These are phyloP conservation scores for Tricholoma sp. DNA, from an alignment of 768 basidiomycete genomes.

Conservation along the genomic window DNA sequence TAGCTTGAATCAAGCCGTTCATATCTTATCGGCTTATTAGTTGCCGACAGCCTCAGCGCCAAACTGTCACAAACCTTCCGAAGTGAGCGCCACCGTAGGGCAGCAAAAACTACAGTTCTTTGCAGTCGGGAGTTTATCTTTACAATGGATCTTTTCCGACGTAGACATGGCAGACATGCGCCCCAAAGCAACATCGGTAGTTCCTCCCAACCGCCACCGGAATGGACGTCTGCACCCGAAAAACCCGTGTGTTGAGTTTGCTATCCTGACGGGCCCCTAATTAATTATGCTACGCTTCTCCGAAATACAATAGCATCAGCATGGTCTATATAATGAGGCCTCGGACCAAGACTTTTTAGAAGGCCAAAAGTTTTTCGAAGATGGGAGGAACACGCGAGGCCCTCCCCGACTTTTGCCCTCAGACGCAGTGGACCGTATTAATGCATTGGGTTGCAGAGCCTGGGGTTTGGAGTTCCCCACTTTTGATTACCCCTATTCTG, in stretches of 20 bases:
- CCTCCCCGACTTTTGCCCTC: constrained; percentile 47
- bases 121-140: not conserved
- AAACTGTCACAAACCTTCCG: not conserved
- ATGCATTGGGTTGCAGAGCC: constrained; percentile 37
- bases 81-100: no score
- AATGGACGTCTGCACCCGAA: constrained; percentile 59
- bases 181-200: not conserved
- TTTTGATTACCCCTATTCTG: constrained; percentile 1
- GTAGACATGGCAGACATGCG: not conserved
- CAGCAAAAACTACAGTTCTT: not conserved
- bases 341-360: constrained; percentile 47
- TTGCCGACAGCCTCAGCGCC: not conserved
- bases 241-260: constrained; percentile 29
- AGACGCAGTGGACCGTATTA: constrained; percentile 46
- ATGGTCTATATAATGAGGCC: constrained; percentile 54
- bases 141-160: constrained; percentile 10
- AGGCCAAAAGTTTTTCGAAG: constrained; percentile 46
- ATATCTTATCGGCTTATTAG: constrained; percentile 8
- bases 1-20: no score
- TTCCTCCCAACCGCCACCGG: constrained; percentile 32
- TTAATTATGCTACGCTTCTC: no score
- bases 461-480: constrained; percentile 48
- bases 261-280: no score
- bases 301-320: constrained; percentile 25
- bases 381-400: constrained; percentile 27